phyloP scores from a whole-genome alignment of 768 basidiomycete species.

The Neoboletus magnificus region DNA sequence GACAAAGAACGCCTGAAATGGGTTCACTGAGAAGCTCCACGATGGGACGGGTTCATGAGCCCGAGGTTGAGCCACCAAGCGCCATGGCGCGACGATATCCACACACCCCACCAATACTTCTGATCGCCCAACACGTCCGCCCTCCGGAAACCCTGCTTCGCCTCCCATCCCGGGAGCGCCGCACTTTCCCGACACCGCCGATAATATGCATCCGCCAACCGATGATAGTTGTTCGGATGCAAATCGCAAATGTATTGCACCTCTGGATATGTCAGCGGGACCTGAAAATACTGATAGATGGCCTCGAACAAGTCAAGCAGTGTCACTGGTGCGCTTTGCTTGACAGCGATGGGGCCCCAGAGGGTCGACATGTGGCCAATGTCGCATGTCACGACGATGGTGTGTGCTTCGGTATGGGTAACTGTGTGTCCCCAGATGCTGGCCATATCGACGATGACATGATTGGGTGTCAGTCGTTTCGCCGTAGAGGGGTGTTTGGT shows the following conservation, averaged over 20 bases:
- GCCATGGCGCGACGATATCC: conserved; percentile 30
- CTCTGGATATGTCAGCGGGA: conserved; percentile 35
- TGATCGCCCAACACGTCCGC: conserved; percentile 49
- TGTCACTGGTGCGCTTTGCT: conserved; percentile 34
- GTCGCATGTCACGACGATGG: conserved; percentile 25
- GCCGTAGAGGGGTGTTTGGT: conserved; percentile 32
- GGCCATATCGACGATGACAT: conserved; percentile 21
- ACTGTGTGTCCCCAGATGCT: conserved; percentile 14
- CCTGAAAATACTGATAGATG: conserved; percentile 48
- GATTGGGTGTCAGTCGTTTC: conserved; percentile 29
- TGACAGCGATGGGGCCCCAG: conserved; percentile 51
- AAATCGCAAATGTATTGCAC: conserved; percentile 20
- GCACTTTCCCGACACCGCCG: conserved; percentile 38
- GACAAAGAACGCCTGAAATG: not conserved
- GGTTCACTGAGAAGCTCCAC: not conserved
- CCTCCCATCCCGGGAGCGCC: conserved; percentile 40
- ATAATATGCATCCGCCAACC: conserved; percentile 27
- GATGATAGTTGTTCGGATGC: conserved; percentile 17
- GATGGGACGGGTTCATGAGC: conserved; percentile 29
- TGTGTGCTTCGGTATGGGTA: conserved; percentile 21
- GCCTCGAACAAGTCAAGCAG: conserved; percentile 47
- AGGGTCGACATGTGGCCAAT: conserved; percentile 22
- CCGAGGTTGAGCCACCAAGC: conserved; percentile 48
- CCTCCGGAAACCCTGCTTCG: conserved; percentile 41
- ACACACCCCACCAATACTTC: conserved; percentile 44